Conservation (phyloP, 352 stramenopile species). For the Thalassiosira mediterranea region DNA sequence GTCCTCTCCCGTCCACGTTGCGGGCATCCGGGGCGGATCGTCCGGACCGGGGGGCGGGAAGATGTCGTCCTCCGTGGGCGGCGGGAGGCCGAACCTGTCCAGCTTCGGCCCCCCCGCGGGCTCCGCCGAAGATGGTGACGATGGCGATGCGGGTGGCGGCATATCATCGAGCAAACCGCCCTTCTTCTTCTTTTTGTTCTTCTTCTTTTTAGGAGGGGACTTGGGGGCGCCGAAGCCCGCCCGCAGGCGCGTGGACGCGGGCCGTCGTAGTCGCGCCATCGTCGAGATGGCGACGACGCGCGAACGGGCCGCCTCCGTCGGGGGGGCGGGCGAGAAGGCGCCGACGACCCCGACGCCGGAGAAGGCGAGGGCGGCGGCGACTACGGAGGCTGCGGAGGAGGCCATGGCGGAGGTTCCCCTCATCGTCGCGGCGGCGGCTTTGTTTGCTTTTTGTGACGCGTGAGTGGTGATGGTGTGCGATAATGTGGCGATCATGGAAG, state of each 20-base stretch:
- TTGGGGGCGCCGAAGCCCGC: background rate
- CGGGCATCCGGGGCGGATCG: conserved; percentile 28
- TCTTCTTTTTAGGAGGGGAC: background rate
- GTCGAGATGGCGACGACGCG: background rate
- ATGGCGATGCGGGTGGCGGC: no score
- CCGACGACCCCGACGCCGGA: background rate
- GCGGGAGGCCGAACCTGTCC: conserved; percentile 78
- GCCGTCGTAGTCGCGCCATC: background rate
- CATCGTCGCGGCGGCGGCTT: no score
- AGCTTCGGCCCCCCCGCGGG: conserved; percentile 31
- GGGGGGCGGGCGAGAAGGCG: background rate
- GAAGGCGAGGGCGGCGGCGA: background rate
- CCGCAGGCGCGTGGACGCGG: background rate
- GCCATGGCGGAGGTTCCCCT: no score
- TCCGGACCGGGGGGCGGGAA: conserved; percentile 66
- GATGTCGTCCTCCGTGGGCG: conserved; percentile 69
- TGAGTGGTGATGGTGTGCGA: no score
- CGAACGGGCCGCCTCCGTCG: background rate
- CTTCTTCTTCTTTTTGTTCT: background rate
- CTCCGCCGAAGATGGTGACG: no score
- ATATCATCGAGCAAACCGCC: background rate
- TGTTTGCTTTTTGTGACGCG: no score
- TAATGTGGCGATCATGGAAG: no score
- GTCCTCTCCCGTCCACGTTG: conserved; percentile 16
- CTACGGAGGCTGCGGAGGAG: background rate